Base-by-base conservation (phyloP, 192 early-diverging fungal genomes). In the Linnemannia exigua region DNA sequence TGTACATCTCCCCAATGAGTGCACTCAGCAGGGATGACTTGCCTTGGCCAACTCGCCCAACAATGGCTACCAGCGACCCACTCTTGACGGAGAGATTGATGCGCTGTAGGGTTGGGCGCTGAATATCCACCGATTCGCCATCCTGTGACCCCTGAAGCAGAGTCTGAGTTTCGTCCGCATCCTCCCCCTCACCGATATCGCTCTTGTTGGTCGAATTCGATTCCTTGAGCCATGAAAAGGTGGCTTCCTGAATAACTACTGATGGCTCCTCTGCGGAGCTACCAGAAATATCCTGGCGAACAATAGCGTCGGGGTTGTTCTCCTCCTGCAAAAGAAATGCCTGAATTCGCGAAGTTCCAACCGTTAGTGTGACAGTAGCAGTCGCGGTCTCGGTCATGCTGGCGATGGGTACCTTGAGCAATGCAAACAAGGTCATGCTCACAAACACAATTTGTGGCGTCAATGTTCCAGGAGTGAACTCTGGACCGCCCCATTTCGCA, bases 1-100 rank as follows among this genome's bases (percentile, higher is more conserved):
- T 92, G 76, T 92, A 90, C 95, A 96, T 96, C 80, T 97, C 97
- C n/a, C 97, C 97, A n/a, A 96, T 85, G 35, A 96, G 78, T 0
- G 95, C 94, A 38, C 90, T 89, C 2, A 96, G 73, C 33, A 96
- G 76, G 5, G 94, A 93, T 11, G 94, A 94, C 80, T 97, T 97
- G 31, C 96, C 96, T 41, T 89, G 88, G 7, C 96, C 96, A 2
- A 97, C 95, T 6, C 88, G 79, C 5, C 95, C 95, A 6, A 95
- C 90, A 73, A 95, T 79, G 0, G 93, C 90, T 19, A 92, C 87
- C 14, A 94, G 80, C 12, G 89, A 80, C 22, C 87, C 87, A 70
- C 70, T 75, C 7, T 75, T 67, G 28, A 92, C 82, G 7, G 70
- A 52, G 48, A 91, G 74, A 54, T 75, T 75, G 63, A 94, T 87